These are phyloP conservation scores for Saccharomycopsis sp. DNA, from an alignment of 805 yeast genomes.

Conservation along the genomic window DNA sequence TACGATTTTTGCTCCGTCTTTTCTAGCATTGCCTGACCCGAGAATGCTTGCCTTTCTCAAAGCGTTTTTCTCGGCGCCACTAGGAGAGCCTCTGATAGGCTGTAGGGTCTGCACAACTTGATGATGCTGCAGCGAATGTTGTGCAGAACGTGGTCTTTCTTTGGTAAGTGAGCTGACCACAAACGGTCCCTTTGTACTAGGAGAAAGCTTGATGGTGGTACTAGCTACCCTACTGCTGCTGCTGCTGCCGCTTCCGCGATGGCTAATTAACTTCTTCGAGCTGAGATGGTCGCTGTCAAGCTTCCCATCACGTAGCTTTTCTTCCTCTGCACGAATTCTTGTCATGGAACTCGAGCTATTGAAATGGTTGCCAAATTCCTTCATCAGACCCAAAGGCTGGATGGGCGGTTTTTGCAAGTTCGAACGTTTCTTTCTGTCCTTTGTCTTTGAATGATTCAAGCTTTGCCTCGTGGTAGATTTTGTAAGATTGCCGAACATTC, in stretches of 20 bases:
- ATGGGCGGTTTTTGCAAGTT: conserved; percentile 20
- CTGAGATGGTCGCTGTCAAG: no score
- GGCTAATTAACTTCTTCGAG: background rate
- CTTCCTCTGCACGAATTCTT: background rate
- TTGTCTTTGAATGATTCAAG: conserved; percentile 13
- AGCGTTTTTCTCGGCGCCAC: background rate
- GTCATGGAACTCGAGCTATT: background rate
- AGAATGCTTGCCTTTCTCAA: background rate
- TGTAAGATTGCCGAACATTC: conserved; percentile 7
- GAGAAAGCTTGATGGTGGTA: background rate
- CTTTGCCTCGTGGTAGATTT: conserved; percentile 19
- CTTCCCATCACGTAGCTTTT: background rate
- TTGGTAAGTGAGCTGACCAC: background rate
- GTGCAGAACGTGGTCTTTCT: background rate
- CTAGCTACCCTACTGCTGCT: no score
- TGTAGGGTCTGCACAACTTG: background rate
- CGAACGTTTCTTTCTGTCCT: conserved; percentile 5
- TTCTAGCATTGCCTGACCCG: background rate
- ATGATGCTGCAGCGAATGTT: background rate
- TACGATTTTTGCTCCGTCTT: background rate
- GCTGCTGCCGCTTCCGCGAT: no score
- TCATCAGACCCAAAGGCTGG: conserved; percentile 14
- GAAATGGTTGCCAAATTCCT: conserved; percentile 6
- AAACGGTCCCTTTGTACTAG: background rate
- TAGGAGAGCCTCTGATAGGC: conserved; percentile 1